phyloP scores from a whole-genome alignment of 2,329 filamentous ascomycete species.

The Penicillium psychrosexuale region DNA sequence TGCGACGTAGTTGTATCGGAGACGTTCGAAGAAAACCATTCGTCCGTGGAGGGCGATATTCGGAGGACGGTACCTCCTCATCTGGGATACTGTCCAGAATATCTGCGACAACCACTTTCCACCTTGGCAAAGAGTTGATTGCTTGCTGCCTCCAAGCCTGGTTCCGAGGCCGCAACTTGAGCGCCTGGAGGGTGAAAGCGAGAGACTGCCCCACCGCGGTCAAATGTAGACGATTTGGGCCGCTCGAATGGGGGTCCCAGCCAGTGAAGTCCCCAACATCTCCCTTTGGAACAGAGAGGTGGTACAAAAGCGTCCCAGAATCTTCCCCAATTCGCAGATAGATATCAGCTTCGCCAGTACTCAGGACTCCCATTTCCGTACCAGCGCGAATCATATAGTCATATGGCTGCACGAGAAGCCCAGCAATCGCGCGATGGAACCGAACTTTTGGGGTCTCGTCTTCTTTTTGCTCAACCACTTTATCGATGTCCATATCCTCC shows the following conservation, averaged over 20 bases:
- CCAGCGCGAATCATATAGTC: slow-evolving; percentile 11
- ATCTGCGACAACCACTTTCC: slow-evolving; percentile 2
- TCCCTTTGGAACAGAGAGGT: slow-evolving; percentile 9
- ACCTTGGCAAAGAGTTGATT: slow-evolving; percentile 6
- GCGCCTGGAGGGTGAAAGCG: slow-evolving; percentile 11
- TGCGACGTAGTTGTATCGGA: slow-evolving; percentile 7
- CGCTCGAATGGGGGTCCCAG: slow-evolving; percentile 5
- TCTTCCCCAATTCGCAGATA: slow-evolving; percentile 5
- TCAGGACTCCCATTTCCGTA: slow-evolving; percentile 2
- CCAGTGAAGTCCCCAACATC: slow-evolving; percentile 7
- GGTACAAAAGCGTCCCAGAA: slow-evolving; percentile 5
- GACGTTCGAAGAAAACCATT: slow-evolving; percentile 1
- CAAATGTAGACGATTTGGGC: slow-evolving; percentile 11
- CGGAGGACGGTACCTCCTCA: slow-evolving; percentile 6
- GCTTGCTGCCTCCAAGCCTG: not conserved
- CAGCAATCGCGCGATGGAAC: slow-evolving; percentile 3
- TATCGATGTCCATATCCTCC: slow-evolving; percentile 9
- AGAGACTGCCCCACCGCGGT: slow-evolving; percentile 11
- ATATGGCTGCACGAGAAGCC: slow-evolving; percentile 6
- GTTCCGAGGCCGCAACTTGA: slow-evolving; percentile 4
- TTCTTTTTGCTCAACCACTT: slow-evolving; percentile 6
- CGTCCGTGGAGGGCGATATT: slow-evolving; percentile 15
- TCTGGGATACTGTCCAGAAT: not conserved
- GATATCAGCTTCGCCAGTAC: slow-evolving; percentile 6
- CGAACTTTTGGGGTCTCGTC: slow-evolving; percentile 5